Base-by-base conservation (phyloP, 2,329 filamentous ascomycete genomes). In the Sporothrix brasiliensis region DNA sequence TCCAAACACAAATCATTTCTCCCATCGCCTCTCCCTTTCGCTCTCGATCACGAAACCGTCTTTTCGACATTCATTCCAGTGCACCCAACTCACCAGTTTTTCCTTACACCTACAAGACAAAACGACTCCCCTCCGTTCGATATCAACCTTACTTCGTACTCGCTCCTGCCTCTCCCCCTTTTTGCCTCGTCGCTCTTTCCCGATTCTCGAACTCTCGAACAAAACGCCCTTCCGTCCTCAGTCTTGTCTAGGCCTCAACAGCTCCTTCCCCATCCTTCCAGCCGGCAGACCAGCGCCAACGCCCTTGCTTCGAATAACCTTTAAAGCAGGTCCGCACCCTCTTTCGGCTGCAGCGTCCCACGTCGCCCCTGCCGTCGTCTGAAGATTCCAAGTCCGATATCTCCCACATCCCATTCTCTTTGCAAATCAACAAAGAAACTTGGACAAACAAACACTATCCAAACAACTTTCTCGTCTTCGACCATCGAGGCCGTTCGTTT, bases 161-260 rank as follows among this genome's bases (percentile, higher is more conserved):
- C 41, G 19, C 24, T 19, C 58, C 34, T 21, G n/a, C 58, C 34
- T 70, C 39, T n/a, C 65, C 49, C 50, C 68, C 21, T 70, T 69
- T 66, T 58, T 39, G 49, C 58, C 30, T 52, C 49, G 13, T 58
- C 52, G 56, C 58, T 56, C 50, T 41, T 47, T 49, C 39, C 50
- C 39, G 24, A 39, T n/a, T 56, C 21, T 50, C 24, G 41, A 65
- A 52, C n/a, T 52, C 65, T 67, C 65, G 50, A 67, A 39, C 50
- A 9, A 27, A 41, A 14, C 41, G 14, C 14, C 41, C 41, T 16
- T 27, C 50, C 65, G 54, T 19, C 47, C 34, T 67, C 19, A n/a
- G 11, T 41, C 65, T 44, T 67, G 63, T 49, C 49, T 44, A 47
- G 19, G 63, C 4, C 50, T 67, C 65, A 50, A 44, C n/a, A 21